phyloP scores from a whole-genome alignment of 2,329 filamentous ascomycete species.

The Penicillium aurantiogriseum region DNA sequence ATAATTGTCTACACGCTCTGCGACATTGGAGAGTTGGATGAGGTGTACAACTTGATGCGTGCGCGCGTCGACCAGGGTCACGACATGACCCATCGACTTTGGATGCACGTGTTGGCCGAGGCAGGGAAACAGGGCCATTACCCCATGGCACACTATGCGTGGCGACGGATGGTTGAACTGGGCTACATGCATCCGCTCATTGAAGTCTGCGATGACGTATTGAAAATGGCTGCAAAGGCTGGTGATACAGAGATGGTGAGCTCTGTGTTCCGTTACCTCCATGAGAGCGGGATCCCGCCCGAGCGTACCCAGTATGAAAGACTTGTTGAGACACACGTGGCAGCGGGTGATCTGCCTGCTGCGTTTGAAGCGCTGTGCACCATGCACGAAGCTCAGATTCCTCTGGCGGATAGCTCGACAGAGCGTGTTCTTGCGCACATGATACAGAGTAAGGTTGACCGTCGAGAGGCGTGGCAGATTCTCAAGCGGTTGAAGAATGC shows the following conservation, averaged over 20 bases:
- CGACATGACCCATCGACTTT: constrained; percentile 57
- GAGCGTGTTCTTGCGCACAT: constrained; percentile 62
- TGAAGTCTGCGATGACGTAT: constrained; percentile 64
- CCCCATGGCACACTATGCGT: constrained; percentile 66
- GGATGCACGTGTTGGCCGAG: constrained; percentile 72
- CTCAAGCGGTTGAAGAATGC: constrained; percentile 56
- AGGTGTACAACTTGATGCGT: constrained; percentile 68
- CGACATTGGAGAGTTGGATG: constrained; percentile 71
- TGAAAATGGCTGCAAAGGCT: constrained; percentile 68
- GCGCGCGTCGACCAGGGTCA: constrained; percentile 51
- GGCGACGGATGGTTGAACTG: constrained; percentile 64
- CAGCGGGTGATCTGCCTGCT: constrained; percentile 58
- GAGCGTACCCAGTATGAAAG: constrained; percentile 74
- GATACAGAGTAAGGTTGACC: constrained; percentile 45
- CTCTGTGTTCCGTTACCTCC: constrained; percentile 66
- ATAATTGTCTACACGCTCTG: constrained; percentile 72
- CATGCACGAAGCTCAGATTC: constrained; percentile 65
- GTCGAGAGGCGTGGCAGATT: constrained; percentile 54
- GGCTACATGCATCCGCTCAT: constrained; percentile 62
- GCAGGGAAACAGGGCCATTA: constrained; percentile 65
- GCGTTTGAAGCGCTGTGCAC: constrained; percentile 70
- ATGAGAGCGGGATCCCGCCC: constrained; percentile 56
- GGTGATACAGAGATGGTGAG: constrained; percentile 68
- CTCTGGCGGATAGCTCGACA: constrained; percentile 60
- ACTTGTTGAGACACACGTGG: constrained; percentile 68